A percentile compares a stretch with the other conserved stretches of the same genome.
Conservation (phyloP, 371 early-diverging fungal species). For the Sporodiniella umbellata region DNA sequence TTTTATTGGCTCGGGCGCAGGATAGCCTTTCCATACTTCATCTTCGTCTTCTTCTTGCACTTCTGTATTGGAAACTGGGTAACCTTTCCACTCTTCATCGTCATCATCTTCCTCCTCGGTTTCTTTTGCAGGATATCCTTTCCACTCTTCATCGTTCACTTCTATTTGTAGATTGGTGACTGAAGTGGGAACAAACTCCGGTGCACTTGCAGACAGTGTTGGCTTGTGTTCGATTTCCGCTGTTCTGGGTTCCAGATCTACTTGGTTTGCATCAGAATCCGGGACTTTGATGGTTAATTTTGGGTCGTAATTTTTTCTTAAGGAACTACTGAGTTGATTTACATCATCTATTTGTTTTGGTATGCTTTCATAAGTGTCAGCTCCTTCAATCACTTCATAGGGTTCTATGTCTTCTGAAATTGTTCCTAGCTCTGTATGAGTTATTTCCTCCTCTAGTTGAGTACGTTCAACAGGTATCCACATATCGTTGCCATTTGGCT, state of each 20-base stretch:
- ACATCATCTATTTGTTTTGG: too few relatives aligned
- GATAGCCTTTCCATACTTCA: conserved; percentile 37
- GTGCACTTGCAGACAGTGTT: not conserved
- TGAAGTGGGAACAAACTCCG: not conserved
- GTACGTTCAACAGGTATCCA: too few relatives aligned
- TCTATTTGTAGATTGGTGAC: not conserved
- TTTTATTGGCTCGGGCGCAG: conserved; percentile 11
- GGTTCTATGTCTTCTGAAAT: too few relatives aligned
- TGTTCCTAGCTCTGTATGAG: too few relatives aligned
- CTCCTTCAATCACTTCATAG: too few relatives aligned
- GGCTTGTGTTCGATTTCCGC: not conserved
- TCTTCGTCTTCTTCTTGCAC: conserved; percentile 23
- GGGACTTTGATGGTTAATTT: not conserved
- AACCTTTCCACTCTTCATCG: conserved; percentile 27
- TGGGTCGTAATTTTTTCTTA: not conserved
- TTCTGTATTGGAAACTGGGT: conserved; percentile 5
- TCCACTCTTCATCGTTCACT: conserved; percentile 12
- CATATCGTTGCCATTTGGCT: too few relatives aligned
- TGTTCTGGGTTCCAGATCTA: not conserved
- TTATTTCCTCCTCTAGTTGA: too few relatives aligned
- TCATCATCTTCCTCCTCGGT: conserved; percentile 11
- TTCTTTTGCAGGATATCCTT: not conserved
- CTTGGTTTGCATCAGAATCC: not conserved
- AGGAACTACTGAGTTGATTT: too few relatives aligned
- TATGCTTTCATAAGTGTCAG: too few relatives aligned